Evolutionary conservation across 2,329 filamentous ascomycete species (phyloP), one percentile per base, ranked within the genome.

Genomic region (Ophiostoma triangulosporum): DNA sequence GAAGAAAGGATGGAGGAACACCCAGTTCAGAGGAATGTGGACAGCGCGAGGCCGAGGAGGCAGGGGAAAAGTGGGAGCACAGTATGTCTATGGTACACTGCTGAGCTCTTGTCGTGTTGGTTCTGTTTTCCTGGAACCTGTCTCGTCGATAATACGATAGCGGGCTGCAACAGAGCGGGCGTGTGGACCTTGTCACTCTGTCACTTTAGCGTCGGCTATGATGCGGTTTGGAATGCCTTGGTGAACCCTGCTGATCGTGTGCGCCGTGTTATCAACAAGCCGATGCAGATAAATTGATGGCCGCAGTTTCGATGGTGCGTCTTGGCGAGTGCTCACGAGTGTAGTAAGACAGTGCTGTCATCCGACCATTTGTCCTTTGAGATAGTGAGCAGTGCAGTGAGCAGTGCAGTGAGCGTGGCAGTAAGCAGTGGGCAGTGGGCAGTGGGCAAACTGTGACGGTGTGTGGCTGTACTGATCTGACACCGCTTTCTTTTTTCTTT

Each of bases 351-450:
- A 12, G 9, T 26, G 33, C 33, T 43, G 53, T 51, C 53, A 51
- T 51, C 49, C 40, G 53, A 54, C 53, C 53, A 51, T 40, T 40
- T 54, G n/a, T 49, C 48, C 22, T 49, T 27, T 50, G 36, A 20
- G 31, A 11, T 24, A 15, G n/a, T n/a, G n/a, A n/a, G n/a, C n/a
- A n/a, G n/a, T n/a, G n/a, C n/a, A n/a, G n/a, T n/a, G n/a, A n/a
- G n/a, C n/a, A n/a, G n/a, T n/a, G n/a, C n/a, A n/a, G n/a, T n/a
- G n/a, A n/a, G n/a, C n/a, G n/a, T n/a, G n/a, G n/a, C n/a, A n/a
- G n/a, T n/a, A n/a, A n/a, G n/a, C n/a, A n/a, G n/a, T n/a, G n/a
- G n/a, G n/a, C n/a, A n/a, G n/a, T n/a, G n/a, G n/a, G n/a, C n/a
- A n/a, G n/a, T n/a, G n/a, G n/a, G n/a, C n/a, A n/a, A n/a, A n/a